Base-by-base conservation (phyloP, 108 stramenopile species). In the Epipyxis sp. region DNA sequence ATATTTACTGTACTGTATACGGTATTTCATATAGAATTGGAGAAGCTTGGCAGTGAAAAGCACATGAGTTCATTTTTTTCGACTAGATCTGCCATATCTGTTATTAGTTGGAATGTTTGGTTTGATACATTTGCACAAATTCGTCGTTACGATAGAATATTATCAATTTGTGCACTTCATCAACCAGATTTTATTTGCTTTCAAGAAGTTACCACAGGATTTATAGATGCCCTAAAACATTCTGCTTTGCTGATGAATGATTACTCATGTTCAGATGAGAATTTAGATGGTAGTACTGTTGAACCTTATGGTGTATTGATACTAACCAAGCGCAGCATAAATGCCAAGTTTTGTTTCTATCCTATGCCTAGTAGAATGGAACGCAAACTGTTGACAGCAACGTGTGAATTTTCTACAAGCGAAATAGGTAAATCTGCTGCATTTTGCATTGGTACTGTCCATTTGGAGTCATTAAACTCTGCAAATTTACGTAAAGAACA, bases 141-240 rank as follows among this genome's bases (percentile, higher is more conserved):
- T 57, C 20, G 20, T 57, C 54, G 54, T 20, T 57, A 57, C 54
- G 16, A 16, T 25, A 25, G 25, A 57, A 57, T 57, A 25, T 57
- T 57, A 20, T 25, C 20, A 57, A 57, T 57, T 16, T 16, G 16
- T 25, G 25, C 25, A 20, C 20, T 20, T 20, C 25, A 20, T 16
- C 54, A 57, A 25, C 54, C 54, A 57, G 54, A 57, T 57, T 57
- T 57, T 57, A 25, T 57, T 57, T 57, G 54, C 54, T 57, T 57
- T 57, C 54, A 57, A 57, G 54, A 57, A 57, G 54, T 25, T 16
- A 57, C 54, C 16, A 25, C 54, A 57, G 25, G 20, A 25, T 57
- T 57, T 57, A 25, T 25, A 16, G 20, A 57, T 25, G 25, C 25
- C 20, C 54, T 57, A 25, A 25, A 20, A 25, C 20, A 57, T 20